phyloP scores from a whole-genome alignment of 768 basidiomycete genomes.

The Trametes sanguinea region DNA sequence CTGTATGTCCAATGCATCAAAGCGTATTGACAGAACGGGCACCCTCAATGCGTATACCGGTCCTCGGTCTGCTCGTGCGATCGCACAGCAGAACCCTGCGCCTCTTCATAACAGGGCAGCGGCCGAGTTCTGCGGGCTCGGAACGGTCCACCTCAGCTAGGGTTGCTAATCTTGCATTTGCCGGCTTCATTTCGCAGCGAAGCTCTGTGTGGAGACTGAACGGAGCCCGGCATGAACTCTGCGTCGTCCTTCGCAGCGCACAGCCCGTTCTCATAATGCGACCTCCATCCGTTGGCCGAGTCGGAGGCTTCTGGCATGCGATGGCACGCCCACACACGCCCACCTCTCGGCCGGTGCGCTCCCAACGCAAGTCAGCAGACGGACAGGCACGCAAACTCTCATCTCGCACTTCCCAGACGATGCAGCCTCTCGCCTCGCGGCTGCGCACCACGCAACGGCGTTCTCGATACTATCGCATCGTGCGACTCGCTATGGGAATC shows the following conservation, averaged over 20 bases:
- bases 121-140: not conserved
- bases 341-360: constrained; percentile 4
- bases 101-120: not conserved
- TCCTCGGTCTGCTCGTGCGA: not conserved
- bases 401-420: constrained; percentile 15
- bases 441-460: constrained; percentile 9
- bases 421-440: constrained; percentile 5
- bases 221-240: constrained; percentile 12
- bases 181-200: not conserved
- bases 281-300: not conserved
- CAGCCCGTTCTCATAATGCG: constrained; percentile 5
- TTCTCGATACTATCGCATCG: not conserved
- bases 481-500: constrained; percentile 15
- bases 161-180: not conserved
- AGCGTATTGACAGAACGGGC: not conserved
- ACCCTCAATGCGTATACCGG: not conserved
- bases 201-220: not conserved
- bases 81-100: constrained; percentile 8
- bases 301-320: constrained; percentile 1
- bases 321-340: constrained; percentile 11
- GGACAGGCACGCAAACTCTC: constrained; percentile 10
- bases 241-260: constrained; percentile 13
- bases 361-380: constrained; percentile 15
- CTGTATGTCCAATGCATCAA: not conserved
- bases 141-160: not conserved